Evolutionary conservation across 2,329 filamentous ascomycete species (phyloP).

Genomic region (Pseudogymnoascus sp.): DNA sequence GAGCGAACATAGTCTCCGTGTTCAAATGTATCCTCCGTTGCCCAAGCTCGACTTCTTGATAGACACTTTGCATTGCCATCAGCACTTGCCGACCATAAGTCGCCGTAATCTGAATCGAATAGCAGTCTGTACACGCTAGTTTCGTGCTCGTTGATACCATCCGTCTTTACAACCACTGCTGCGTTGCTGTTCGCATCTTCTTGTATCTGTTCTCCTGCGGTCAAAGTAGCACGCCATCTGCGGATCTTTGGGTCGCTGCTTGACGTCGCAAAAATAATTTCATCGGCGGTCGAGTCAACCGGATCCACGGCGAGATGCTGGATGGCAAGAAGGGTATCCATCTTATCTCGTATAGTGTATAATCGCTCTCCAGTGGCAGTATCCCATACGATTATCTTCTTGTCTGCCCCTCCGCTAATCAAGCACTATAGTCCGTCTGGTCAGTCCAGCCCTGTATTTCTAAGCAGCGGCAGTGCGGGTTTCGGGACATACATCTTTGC

Average conservation of each 20-base stretch:
- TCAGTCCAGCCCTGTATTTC: constrained; percentile 6
- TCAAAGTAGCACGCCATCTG: constrained; percentile 58
- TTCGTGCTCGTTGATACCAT: constrained; percentile 67
- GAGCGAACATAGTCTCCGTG: constrained; percentile 90
- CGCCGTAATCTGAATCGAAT: constrained; percentile 56
- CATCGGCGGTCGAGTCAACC: constrained; percentile 40
- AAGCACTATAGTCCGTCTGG: constrained; percentile 33
- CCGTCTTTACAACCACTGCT: constrained; percentile 17
- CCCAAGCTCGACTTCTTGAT: constrained; percentile 59
- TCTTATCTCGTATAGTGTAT: constrained; percentile 69
- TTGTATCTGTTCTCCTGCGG: constrained; percentile 45
- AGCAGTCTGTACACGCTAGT: constrained; percentile 79
- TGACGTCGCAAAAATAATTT: constrained; percentile 63
- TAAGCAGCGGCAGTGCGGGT: background rate
- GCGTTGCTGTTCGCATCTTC: constrained; percentile 34
- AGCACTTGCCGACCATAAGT: constrained; percentile 84
- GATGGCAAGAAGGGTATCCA: constrained; percentile 63
- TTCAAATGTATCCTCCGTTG: constrained; percentile 59
- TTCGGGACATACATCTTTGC: constrained; percentile 40
- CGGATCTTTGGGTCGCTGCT: constrained; percentile 75
- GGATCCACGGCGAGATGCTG: constrained; percentile 74
- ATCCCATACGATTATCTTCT: constrained; percentile 80
- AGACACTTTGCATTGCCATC: constrained; percentile 84
- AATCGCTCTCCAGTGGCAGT: constrained; percentile 57
- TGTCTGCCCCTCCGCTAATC: constrained; percentile 69